Evolutionary conservation across 2,329 filamentous ascomycete genomes (phyloP).

Genomic region (Aureobasidium sp.): DNA sequence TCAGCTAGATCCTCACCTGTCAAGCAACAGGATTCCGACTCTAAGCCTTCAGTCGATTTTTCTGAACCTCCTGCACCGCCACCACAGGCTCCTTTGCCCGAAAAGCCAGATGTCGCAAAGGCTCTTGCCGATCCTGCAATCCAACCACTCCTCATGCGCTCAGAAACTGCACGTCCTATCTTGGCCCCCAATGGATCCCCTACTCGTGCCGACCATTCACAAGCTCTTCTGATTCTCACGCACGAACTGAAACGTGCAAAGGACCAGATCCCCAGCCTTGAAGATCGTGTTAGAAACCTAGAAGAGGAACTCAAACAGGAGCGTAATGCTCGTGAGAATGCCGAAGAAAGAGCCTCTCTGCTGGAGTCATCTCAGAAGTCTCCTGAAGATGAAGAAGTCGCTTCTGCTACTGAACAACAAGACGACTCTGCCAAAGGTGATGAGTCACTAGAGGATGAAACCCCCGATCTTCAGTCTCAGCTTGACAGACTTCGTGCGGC

Average conservation of each 20-base stretch:
- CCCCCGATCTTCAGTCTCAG: slow-evolving; percentile 53
- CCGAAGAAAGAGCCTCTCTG: slow-evolving; percentile 70
- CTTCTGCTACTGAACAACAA: slow-evolving; percentile 17
- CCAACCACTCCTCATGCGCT: slow-evolving; percentile 60
- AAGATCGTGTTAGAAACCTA: slow-evolving; percentile 67
- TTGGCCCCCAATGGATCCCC: slow-evolving; percentile 47
- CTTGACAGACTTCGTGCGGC: slow-evolving; percentile 70
- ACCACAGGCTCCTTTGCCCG: slow-evolving; percentile 83
- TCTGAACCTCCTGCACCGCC: slow-evolving; percentile 80
- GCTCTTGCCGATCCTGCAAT: slow-evolving; percentile 37
- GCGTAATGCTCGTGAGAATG: slow-evolving; percentile 68
- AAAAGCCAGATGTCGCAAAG: slow-evolving; percentile 69
- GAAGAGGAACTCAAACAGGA: slow-evolving; percentile 73
- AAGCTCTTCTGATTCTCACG: slow-evolving; percentile 74
- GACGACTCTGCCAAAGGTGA: slow-evolving; percentile 21
- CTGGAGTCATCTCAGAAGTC: slow-evolving; percentile 43
- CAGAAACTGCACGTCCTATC: slow-evolving; percentile 62
- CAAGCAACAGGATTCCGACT: slow-evolving; percentile 57
- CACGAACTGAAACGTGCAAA: slow-evolving; percentile 77
- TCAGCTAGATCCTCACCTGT: slow-evolving; percentile 34
- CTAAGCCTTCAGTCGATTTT: slow-evolving; percentile 63
- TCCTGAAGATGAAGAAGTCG: slow-evolving; percentile 17
- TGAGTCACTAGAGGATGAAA: not conserved
- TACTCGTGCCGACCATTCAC: slow-evolving; percentile 49
- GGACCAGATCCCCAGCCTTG: slow-evolving; percentile 79